phyloP scores from a whole-genome alignment of 352 stramenopile genomes.

The Phytophthora colocasiae region DNA sequence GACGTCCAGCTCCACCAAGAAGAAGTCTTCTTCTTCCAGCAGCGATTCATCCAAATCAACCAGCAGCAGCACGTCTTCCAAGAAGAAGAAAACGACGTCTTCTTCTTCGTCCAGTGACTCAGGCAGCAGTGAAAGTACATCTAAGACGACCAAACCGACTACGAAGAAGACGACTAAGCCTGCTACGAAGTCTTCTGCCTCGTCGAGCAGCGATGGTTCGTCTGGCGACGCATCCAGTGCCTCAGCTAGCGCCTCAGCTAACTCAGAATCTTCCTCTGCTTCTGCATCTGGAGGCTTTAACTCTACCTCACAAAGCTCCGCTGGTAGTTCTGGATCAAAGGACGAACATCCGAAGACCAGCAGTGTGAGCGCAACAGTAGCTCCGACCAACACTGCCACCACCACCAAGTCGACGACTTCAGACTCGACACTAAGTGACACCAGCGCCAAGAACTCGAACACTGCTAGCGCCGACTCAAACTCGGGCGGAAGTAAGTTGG shows the following conservation, averaged over 20 bases:
- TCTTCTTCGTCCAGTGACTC: slow-evolving; percentile 34
- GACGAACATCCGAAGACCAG: slow-evolving; percentile 17
- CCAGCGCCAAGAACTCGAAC: slow-evolving; percentile 38
- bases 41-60: slow-evolving; percentile 39
- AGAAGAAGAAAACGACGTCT: slow-evolving; percentile 31
- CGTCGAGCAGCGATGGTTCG: slow-evolving; percentile 30
- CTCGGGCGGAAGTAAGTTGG: slow-evolving; percentile 42
- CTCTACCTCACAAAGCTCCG: slow-evolving; percentile 24
- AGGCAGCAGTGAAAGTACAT: slow-evolving; percentile 24
- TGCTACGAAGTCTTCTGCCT: slow-evolving; percentile 32
- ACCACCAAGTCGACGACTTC: slow-evolving; percentile 36
- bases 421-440: slow-evolving; percentile 30
- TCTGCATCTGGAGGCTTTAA: slow-evolving; percentile 18
- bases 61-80: slow-evolving; percentile 26
- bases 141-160: slow-evolving; percentile 31
- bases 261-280: slow-evolving; percentile 26
- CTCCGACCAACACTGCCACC: slow-evolving; percentile 17
- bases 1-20: slow-evolving; percentile 27
- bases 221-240: slow-evolving; percentile 19
- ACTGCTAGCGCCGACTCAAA: slow-evolving; percentile 32
- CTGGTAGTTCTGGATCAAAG: slow-evolving; percentile 20
- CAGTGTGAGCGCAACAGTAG: slow-evolving; percentile 31
- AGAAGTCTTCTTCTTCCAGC: slow-evolving; percentile 37
- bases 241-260: slow-evolving; percentile 18
- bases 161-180: slow-evolving; percentile 41